These are phyloP conservation scores for Oenanthe javanica DNA, from an alignment of 140 eudicot genomes.

Conservation along the genomic window DNA sequence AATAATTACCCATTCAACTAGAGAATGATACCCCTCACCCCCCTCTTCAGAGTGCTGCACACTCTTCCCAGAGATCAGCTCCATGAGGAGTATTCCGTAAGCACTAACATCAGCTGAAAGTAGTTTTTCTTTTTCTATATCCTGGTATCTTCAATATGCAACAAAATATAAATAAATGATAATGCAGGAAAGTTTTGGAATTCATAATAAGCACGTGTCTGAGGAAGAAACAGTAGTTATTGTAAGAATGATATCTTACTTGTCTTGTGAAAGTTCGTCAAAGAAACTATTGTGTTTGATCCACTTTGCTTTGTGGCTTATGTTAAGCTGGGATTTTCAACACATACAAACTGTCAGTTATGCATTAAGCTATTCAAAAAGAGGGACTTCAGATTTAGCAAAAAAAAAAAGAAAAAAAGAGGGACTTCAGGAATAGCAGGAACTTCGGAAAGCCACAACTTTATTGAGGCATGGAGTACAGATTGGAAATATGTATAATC, in stretches of 20 bases:
- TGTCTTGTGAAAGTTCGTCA: conserved; percentile 14
- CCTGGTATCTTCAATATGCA: conserved; percentile 18
- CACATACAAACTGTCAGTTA: conserved; percentile 18
- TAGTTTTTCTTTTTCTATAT: conserved; percentile 16
- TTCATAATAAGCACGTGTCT: neutral
- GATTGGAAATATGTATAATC: neutral
- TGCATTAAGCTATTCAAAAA: neutral
- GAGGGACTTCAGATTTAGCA: neutral
- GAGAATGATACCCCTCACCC: conserved; percentile 25
- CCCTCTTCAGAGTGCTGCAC: conserved; percentile 17
- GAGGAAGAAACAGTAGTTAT: neutral
- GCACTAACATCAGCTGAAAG: conserved; percentile 25
- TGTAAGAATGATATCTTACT: conserved; percentile 23
- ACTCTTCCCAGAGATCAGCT: conserved; percentile 41
- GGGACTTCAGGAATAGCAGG: neutral
- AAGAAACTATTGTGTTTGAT: conserved; percentile 22
- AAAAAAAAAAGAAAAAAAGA: no score
- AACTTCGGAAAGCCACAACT: neutral
- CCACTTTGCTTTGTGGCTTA: conserved; percentile 28
- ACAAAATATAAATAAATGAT: neutral
- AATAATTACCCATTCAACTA: conserved; percentile 38
- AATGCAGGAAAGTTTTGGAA: neutral
- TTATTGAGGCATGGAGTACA: neutral
- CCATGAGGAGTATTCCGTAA: conserved; percentile 40
- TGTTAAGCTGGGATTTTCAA: conserved; percentile 30